Conservation (phyloP, 2,329 filamentous ascomycete genomes). For the Apiospora phragmitis region DNA sequence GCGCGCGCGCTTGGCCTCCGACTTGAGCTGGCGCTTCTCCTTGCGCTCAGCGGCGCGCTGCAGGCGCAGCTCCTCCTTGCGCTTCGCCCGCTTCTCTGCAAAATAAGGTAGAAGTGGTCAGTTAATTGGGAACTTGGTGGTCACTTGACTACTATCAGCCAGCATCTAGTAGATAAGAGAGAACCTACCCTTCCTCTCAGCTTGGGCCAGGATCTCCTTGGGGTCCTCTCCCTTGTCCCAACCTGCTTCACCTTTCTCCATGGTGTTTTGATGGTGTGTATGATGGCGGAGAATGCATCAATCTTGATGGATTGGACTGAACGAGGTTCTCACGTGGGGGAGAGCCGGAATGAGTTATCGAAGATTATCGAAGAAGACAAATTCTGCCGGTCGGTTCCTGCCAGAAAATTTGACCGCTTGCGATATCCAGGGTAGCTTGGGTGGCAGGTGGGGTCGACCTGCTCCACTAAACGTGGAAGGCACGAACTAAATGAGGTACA, state of each 20-base stretch:
- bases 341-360: background rate
- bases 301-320: background rate
- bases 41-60: constrained; percentile 31
- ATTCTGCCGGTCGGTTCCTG: background rate
- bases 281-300: background rate
- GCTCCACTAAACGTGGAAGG: background rate
- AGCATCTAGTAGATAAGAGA: background rate
- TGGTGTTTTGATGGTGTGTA: background rate
- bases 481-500: background rate
- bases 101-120: background rate
- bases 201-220: background rate
- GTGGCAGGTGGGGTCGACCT: background rate
- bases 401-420: constrained; percentile 2
- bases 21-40: constrained; percentile 37
- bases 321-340: background rate
- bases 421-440: background rate
- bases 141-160: background rate
- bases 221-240: background rate
- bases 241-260: background rate
- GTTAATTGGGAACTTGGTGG: background rate
- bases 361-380: background rate
- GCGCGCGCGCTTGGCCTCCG: constrained; percentile 39
- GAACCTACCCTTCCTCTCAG: background rate
- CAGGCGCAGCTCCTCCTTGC: constrained; percentile 22
- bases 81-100: constrained; percentile 19